A percentile compares a stretch with the other conserved stretches of the same genome.
Evolutionary conservation across 2,329 filamentous ascomycete species (phyloP).

Genomic region (Pseudocercospora ulei): DNA sequence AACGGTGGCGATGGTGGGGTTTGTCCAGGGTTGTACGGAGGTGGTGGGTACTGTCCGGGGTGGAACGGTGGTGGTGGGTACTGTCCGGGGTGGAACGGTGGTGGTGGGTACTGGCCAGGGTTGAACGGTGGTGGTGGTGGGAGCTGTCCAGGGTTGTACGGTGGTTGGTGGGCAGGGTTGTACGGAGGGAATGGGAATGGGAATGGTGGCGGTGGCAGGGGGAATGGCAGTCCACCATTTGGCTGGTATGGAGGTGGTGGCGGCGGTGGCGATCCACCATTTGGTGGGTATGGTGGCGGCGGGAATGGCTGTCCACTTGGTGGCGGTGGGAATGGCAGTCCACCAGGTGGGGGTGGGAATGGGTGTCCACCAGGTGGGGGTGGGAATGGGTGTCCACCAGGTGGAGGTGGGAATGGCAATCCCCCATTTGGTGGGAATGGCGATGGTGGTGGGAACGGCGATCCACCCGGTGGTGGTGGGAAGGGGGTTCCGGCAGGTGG

Average conservation of each 20-base stretch:
- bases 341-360: not conserved
- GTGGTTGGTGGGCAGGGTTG: not conserved
- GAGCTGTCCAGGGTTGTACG: not conserved
- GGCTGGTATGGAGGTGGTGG: too few relatives aligned
- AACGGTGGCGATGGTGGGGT: too few relatives aligned
- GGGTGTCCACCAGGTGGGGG: not conserved
- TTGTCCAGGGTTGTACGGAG: not conserved
- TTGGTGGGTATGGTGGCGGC: too few relatives aligned
- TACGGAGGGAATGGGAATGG: not conserved
- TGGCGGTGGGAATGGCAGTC: not conserved
- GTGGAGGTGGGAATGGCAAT: not conserved
- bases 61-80: not conserved
- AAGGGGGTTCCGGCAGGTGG: not conserved
- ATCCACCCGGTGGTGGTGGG: not conserved
- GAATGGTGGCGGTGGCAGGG: not conserved
- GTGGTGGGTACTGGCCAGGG: slow-evolving; percentile 2
- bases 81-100: not conserved
- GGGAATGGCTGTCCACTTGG: too few relatives aligned
- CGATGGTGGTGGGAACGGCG: not conserved
- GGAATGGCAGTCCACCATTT: too few relatives aligned
- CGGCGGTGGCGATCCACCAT: too few relatives aligned
- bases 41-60: not conserved
- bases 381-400: not conserved
- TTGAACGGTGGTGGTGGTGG: not conserved
- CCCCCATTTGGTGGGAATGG: not conserved